These are phyloP conservation scores for Pholiota conissans DNA, from an alignment of 768 basidiomycete genomes.

Conservation along the genomic window DNA sequence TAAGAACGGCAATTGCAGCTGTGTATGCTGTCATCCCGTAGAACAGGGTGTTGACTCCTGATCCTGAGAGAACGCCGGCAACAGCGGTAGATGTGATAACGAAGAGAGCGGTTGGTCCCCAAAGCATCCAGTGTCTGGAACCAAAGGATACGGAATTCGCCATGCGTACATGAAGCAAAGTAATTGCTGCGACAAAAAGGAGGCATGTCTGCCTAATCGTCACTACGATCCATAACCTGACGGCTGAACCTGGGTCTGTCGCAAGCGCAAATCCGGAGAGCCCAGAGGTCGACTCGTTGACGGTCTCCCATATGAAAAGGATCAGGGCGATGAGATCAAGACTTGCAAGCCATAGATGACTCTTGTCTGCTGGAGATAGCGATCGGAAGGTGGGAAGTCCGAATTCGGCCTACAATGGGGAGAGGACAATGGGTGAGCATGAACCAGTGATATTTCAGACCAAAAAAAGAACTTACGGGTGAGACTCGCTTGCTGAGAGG, in stretches of 20 bases:
- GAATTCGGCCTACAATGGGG: constrained; percentile 63
- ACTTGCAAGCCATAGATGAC: constrained; percentile 70
- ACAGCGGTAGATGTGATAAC: constrained; percentile 56
- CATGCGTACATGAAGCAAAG: constrained; percentile 69
- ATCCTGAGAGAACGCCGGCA: constrained; percentile 56
- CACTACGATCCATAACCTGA: constrained; percentile 68
- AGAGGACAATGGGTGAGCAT: constrained; percentile 5
- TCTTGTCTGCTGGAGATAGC: constrained; percentile 68
- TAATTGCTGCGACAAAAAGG: constrained; percentile 57
- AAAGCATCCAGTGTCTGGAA: constrained; percentile 70
- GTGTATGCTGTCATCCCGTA: constrained; percentile 62
- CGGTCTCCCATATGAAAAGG: constrained; percentile 67
- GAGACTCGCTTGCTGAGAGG: constrained; percentile 73
- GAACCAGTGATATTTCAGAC: constrained; percentile 13
- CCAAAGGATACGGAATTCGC: constrained; percentile 72
- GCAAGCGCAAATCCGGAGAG: constrained; percentile 43
- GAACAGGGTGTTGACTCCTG: constrained; percentile 55
- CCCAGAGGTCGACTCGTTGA: constrained; percentile 50
- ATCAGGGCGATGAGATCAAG: constrained; percentile 64
- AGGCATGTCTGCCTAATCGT: constrained; percentile 71
- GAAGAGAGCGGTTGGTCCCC: constrained; percentile 62
- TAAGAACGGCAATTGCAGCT: constrained; percentile 48
- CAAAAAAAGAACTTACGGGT: constrained; percentile 49
- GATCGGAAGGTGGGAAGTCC: constrained; percentile 69
- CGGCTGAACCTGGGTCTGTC: constrained; percentile 50